phyloP scores from a whole-genome alignment of 31 red algal genomes.

The Endocladia muricata region DNA sequence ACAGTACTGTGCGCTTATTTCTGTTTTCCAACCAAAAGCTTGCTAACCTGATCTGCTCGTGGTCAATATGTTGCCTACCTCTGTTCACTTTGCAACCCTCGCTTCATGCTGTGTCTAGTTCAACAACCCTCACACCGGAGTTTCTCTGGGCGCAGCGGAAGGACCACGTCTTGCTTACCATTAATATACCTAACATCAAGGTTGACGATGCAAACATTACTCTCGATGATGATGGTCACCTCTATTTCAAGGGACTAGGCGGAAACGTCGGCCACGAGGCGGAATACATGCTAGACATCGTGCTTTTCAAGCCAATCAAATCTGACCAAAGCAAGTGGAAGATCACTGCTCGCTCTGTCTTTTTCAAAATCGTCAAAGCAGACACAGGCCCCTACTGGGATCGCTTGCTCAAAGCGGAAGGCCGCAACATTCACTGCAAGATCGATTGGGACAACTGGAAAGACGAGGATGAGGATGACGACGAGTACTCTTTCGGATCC shows the following conservation, averaged over 20 bases:
- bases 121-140: slow-evolving; percentile 60
- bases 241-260: slow-evolving; percentile 82
- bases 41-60: no score
- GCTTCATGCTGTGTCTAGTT: neutral
- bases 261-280: slow-evolving; percentile 80
- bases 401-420: slow-evolving; percentile 72
- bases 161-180: slow-evolving; percentile 85
- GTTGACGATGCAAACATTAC: slow-evolving; percentile 39
- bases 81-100: neutral
- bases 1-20: neutral
- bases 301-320: slow-evolving; percentile 84
- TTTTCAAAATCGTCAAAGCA: slow-evolving; percentile 83
- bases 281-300: slow-evolving; percentile 82
- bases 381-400: slow-evolving; percentile 91
- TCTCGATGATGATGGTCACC: slow-evolving; percentile 67
- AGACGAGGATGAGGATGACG: slow-evolving; percentile 91
- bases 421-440: slow-evolving; percentile 90
- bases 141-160: slow-evolving; percentile 97
- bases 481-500: slow-evolving; percentile 83
- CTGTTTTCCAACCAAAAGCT: neutral
- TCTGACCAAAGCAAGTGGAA: slow-evolving; percentile 55
- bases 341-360: slow-evolving; percentile 55
- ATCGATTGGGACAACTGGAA: slow-evolving; percentile 97
- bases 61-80: neutral
- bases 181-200: slow-evolving; percentile 89